A percentile compares a stretch with the other conserved stretches of the same genome.
These are phyloP conservation scores for Cystobasidium pallidum DNA, from an alignment of 1,284 basidiomycete genomes.

Conservation along the genomic window DNA sequence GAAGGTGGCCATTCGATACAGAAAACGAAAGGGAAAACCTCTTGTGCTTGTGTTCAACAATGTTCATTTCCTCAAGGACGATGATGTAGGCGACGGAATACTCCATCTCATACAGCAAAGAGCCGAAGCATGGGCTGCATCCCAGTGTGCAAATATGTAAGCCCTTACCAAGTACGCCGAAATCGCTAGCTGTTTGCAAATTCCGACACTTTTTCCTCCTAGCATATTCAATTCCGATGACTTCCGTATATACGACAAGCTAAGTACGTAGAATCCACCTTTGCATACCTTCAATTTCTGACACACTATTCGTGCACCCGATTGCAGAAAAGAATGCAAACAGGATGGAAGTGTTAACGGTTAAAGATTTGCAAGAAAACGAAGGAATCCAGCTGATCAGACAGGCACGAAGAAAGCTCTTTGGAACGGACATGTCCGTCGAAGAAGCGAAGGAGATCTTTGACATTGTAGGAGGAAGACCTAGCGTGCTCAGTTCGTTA, in stretches of 20 bases:
- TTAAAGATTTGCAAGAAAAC: constrained; percentile 68
- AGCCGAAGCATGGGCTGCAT: constrained; percentile 80
- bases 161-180: constrained; percentile 51
- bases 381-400: constrained; percentile 68
- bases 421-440: constrained; percentile 38
- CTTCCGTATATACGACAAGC: constrained; percentile 43
- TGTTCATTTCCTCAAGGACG: constrained; percentile 57
- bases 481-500: constrained; percentile 46
- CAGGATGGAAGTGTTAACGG: constrained; percentile 65
- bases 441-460: constrained; percentile 47
- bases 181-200: constrained; percentile 14
- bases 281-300: not conserved
- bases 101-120: constrained; percentile 79
- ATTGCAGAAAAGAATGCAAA: constrained; percentile 49
- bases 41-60: constrained; percentile 79
- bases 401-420: constrained; percentile 53
- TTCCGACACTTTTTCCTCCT: constrained; percentile 43
- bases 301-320: not conserved
- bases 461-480: constrained; percentile 51
- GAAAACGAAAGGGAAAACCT: constrained; percentile 71
- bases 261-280: not conserved
- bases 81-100: constrained; percentile 74
- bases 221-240: constrained; percentile 71
- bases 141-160: constrained; percentile 60
- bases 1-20: constrained; percentile 73